Percentiles rank a stretch among this genome's conserved stretches.
These are phyloP conservation scores for Hamiltosporidium magnivora DNA, from an alignment of 371 early-diverging fungal genomes.

Conservation along the genomic window DNA sequence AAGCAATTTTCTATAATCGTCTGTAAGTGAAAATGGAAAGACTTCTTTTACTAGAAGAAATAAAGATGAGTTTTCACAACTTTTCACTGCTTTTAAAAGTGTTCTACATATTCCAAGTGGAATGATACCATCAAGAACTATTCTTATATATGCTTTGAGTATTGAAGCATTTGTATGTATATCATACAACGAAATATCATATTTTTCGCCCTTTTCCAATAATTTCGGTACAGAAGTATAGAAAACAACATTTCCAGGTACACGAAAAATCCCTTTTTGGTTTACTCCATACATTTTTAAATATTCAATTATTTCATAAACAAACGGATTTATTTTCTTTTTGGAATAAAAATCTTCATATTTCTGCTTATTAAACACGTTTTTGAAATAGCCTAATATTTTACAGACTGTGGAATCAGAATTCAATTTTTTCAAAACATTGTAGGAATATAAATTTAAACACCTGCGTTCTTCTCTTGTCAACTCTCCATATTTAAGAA, in stretches of 20 bases:
- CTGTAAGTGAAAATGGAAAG: background rate
- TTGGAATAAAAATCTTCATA: background rate
- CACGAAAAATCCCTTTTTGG: background rate
- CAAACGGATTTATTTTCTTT: background rate
- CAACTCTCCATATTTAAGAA: too few species aligned
- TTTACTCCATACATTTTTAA: background rate
- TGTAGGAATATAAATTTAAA: too few species aligned
- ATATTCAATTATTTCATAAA: slow-evolving; percentile 4
- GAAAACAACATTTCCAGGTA: background rate
- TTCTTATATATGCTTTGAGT: background rate
- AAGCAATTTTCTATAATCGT: background rate
- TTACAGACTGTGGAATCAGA: too few species aligned
- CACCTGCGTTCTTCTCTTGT: too few species aligned
- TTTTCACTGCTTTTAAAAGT: background rate
- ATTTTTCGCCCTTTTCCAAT: background rate
- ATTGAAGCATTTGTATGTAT: background rate
- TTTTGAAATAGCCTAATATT: too few species aligned
- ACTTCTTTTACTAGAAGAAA: background rate
- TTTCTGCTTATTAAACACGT: too few species aligned
- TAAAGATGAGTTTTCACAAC: too few species aligned
- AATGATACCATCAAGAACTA: slow-evolving; percentile 3
- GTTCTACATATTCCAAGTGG: background rate
- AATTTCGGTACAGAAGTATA: background rate
- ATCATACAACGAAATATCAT: background rate
- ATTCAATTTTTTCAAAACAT: too few species aligned